A percentile compares a stretch with the other conserved stretches of the same genome.
Evolutionary conservation across 331 rosid species (phyloP).

Genomic region (Pyracantha coccinea): DNA sequence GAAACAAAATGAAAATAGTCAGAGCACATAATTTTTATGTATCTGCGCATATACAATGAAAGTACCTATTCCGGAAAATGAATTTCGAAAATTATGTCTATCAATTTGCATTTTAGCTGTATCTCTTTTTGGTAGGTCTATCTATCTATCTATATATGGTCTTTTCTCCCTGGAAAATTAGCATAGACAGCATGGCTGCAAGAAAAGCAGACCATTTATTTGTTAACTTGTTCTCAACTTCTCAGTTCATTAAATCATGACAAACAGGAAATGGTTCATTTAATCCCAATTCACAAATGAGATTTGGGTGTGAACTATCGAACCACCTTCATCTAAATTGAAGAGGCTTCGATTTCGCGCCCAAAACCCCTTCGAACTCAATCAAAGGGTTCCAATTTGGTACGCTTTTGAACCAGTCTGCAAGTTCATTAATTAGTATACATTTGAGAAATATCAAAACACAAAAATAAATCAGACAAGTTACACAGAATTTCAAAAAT

Average conservation of each 20-base stretch:
- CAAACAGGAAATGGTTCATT: neutral
- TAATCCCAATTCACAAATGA: neutral
- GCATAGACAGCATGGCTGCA: neutral
- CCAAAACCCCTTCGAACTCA: neutral
- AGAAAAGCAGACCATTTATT: neutral
- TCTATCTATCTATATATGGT: neutral
- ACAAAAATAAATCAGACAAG: neutral
- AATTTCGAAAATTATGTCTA: neutral
- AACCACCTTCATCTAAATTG: neutral
- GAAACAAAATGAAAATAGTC: neutral
- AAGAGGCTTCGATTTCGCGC: neutral
- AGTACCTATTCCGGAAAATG: neutral
- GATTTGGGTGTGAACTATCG: neutral
- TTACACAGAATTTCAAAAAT: neutral
- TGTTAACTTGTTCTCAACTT: neutral
- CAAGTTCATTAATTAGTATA: neutral
- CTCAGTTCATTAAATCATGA: neutral
- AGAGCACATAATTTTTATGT: neutral
- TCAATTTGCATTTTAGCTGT: neutral
- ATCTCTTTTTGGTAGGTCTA: neutral
- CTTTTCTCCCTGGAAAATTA: neutral
- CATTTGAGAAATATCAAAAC: neutral
- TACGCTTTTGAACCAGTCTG: neutral
- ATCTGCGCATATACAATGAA: neutral
- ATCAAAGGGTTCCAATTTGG: neutral